Conservation (phyloP, 169 alveolate species). For the Blepharisma undulans region DNA sequence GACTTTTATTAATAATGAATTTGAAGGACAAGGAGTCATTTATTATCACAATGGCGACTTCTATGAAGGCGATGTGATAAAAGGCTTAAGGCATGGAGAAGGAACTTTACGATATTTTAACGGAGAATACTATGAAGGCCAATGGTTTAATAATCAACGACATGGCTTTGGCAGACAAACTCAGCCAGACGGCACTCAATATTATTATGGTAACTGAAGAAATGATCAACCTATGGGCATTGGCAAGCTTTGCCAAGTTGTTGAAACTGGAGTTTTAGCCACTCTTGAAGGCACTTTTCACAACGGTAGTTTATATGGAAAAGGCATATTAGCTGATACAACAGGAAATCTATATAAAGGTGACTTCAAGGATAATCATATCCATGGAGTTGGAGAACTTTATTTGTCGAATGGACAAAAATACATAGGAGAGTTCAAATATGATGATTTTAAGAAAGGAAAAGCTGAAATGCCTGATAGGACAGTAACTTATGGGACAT, state of each 20-base stretch:
- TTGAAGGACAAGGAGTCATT: constrained; percentile 49
- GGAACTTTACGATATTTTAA: constrained; percentile 40
- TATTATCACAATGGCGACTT: constrained; percentile 46
- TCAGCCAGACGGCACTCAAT: constrained; percentile 1
- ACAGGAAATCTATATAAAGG: constrained; percentile 12
- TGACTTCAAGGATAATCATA: background rate
- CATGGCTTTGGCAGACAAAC: constrained; percentile 44
- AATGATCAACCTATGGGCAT: constrained; percentile 36
- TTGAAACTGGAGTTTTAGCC: background rate
- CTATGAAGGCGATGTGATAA: constrained; percentile 42
- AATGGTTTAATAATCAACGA: constrained; percentile 23
- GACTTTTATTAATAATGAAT: constrained; percentile 29
- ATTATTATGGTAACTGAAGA: constrained; percentile 47
- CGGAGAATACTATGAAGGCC: constrained; percentile 51
- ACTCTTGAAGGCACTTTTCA: constrained; percentile 2
- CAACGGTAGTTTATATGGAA: background rate
- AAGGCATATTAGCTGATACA: background rate
- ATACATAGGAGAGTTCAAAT: background rate
- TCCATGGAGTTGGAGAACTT: constrained; percentile 28
- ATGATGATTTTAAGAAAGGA: constrained; percentile 24
- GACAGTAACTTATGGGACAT: background rate
- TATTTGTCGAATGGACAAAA: constrained; percentile 6
- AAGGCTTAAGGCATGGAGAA: constrained; percentile 35
- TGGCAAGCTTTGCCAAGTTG: constrained; percentile 7
- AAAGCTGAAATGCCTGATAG: background rate